Evolutionary conservation across 2,329 filamentous ascomycete genomes (phyloP), one percentile per base, ranked within the genome.

Genomic region (Penicillium vulpinum): DNA sequence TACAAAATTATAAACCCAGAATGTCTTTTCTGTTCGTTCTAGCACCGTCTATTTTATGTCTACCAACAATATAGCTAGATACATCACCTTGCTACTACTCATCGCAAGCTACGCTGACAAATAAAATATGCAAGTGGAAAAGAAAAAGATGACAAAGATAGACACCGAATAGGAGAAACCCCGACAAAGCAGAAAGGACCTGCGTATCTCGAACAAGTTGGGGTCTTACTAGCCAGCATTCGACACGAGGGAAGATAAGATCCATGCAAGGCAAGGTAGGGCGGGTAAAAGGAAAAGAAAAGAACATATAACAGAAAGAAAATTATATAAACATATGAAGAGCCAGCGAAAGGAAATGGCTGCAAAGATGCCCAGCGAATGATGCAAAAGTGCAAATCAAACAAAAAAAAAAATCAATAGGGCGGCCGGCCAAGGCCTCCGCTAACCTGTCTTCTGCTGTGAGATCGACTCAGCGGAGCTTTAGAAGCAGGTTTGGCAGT

Each of bases 341-440:
- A 41, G 28, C 31, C 47, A 45, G 43, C 46, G 35, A 56, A 54
- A 24, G 22, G 24, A 57, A 45, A 44, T 40, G 28, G 51, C 28
- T 18, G 51, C 16, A 28, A 39, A 55, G 43, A 54, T n/a, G 16
- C 44, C 26, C 9, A 16, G 31, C 51, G 46, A 36, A 45, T 39
- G 15, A 54, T 55, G 53, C 36, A 56, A 64, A 54, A 35, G 21
- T 36, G 24, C 43, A 51, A 54, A 48, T 21, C 28, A 44, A 49
- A 50, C 24, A 36, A 24, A 41, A 47, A 24, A n/a, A n/a, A 43
- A 46, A 22, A 60, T 65, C 61, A 73, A 56, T 73, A 73, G 21
- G 71, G 71, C 31, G 71, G 71, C 18, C 70, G 70, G 38, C 71
- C 70, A 35, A 73, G 67, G 13, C 71, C 71, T 40, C 62, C 57